phyloP scores from a whole-genome alignment of 352 stramenopile species.

The Phytopythium helicoides region DNA sequence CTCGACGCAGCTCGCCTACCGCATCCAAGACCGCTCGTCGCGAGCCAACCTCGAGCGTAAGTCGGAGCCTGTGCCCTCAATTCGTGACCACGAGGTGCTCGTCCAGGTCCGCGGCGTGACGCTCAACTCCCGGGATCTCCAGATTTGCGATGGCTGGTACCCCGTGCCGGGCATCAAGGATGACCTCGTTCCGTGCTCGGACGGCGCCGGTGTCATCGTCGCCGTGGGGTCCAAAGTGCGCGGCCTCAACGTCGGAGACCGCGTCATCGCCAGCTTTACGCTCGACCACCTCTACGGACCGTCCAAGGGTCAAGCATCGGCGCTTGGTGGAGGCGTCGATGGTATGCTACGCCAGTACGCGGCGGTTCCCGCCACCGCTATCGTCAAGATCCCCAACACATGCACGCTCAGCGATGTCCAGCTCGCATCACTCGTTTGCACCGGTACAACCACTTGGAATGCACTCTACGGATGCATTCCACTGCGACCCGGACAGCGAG shows the following conservation, averaged over 20 bases:
- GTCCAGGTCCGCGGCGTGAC: constrained; percentile 23
- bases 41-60: constrained; percentile 10
- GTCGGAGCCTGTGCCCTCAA: constrained; percentile 8
- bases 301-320: constrained; percentile 12
- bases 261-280: constrained; percentile 18
- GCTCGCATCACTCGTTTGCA: constrained; percentile 23
- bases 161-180: constrained; percentile 10
- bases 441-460: constrained; percentile 26
- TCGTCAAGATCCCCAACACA: constrained; percentile 23
- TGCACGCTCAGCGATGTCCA: constrained; percentile 22
- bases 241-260: constrained; percentile 10
- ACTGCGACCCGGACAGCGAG: constrained; percentile 15
- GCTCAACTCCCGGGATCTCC: constrained; percentile 22
- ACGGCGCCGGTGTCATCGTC: constrained; percentile 13
- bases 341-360: constrained; percentile 26
- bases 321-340: constrained; percentile 22
- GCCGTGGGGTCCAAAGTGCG: constrained; percentile 8
- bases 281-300: constrained; percentile 14
- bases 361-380: constrained; percentile 13
- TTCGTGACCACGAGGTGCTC: constrained; percentile 20
- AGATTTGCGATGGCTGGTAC: constrained; percentile 17
- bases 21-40: constrained; percentile 6
- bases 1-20: constrained; percentile 13
- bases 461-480: constrained; percentile 21
- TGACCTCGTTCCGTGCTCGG: constrained; percentile 13